Evolutionary conservation across 345 rosid species (phyloP).

Genomic region (Eucalyptus regnans): DNA sequence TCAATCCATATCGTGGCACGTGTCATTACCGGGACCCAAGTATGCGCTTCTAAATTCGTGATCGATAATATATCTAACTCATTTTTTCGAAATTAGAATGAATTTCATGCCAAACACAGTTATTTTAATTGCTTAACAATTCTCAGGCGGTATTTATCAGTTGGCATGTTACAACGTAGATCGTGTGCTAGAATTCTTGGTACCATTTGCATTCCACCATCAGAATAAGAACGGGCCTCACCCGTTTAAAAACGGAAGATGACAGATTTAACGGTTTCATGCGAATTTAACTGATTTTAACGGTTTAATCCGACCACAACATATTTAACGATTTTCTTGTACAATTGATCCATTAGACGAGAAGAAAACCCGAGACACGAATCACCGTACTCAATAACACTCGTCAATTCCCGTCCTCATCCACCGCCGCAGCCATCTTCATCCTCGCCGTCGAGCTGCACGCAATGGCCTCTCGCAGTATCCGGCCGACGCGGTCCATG

Average conservation of each 20-base stretch:
- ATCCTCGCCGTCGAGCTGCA: slow-evolving; percentile 35
- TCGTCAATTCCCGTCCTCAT: not conserved
- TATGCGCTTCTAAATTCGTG: not conserved
- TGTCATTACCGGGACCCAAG: rapidly evolving
- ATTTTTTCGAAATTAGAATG: not conserved
- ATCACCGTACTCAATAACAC: not conserved
- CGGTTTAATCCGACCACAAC: not conserved
- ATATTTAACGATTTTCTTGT: not conserved
- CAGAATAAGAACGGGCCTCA: not conserved
- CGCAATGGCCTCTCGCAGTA: slow-evolving; percentile 36
- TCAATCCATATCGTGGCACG: not conserved
- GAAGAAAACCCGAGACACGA: not conserved
- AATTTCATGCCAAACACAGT: not conserved
- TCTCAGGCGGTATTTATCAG: not conserved
- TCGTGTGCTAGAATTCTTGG: not conserved
- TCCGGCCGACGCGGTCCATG: slow-evolving; percentile 10
- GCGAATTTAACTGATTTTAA: not conserved
- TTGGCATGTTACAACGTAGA: not conserved
- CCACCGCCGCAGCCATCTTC: not conserved
- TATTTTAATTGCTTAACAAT: not conserved
- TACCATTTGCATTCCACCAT: not conserved
- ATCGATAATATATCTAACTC: not conserved
- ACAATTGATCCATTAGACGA: not conserved
- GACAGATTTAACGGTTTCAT: not conserved
- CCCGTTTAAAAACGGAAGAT: not conserved